A percentile compares a stretch with the other conserved stretches of the same genome.
phyloP scores from a whole-genome alignment of 768 basidiomycete species.

The Mrakia frigida region DNA sequence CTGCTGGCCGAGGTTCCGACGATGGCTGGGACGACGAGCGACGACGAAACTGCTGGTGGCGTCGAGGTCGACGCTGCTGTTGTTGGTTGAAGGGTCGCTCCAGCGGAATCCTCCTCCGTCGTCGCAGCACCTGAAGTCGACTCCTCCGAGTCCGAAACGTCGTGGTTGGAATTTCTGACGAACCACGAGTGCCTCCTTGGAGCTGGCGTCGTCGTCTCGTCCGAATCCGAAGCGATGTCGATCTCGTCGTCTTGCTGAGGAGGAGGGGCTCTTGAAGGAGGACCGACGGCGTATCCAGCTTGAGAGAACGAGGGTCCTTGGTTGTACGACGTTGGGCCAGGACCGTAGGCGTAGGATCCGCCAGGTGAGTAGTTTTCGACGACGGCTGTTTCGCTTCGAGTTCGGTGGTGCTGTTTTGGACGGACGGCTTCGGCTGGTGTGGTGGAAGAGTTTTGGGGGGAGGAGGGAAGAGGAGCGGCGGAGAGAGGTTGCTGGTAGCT shows the following conservation, averaged over 20 bases:
- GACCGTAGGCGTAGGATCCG: neutral
- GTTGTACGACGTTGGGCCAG: neutral
- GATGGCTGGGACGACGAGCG: neutral
- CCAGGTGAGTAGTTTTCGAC: conserved; percentile 16
- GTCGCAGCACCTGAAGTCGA: neutral
- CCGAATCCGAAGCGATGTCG: conserved; percentile 16
- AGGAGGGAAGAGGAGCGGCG: conserved; percentile 5
- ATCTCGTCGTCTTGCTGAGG: neutral
- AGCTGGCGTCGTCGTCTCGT: conserved; percentile 15
- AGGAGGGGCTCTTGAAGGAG: neutral
- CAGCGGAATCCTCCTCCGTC: neutral
- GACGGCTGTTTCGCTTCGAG: conserved; percentile 20
- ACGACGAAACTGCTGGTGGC: neutral
- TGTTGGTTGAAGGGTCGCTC: neutral
- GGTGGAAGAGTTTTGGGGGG: neutral
- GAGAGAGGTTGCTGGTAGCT: neutral
- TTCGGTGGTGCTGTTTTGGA: conserved; percentile 10
- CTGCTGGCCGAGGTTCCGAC: no score
- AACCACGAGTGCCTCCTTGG: conserved; percentile 27
- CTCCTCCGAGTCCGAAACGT: conserved; percentile 20
- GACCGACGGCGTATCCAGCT: conserved; percentile 15
- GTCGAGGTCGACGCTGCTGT: neutral
- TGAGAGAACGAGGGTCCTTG: conserved; percentile 23
- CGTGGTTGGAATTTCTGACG: neutral
- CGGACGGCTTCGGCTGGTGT: neutral